Evolutionary conservation across 129 eudicot species (phyloP), one percentile per base, ranked within the genome.

Genomic region (Solidago caesia): DNA sequence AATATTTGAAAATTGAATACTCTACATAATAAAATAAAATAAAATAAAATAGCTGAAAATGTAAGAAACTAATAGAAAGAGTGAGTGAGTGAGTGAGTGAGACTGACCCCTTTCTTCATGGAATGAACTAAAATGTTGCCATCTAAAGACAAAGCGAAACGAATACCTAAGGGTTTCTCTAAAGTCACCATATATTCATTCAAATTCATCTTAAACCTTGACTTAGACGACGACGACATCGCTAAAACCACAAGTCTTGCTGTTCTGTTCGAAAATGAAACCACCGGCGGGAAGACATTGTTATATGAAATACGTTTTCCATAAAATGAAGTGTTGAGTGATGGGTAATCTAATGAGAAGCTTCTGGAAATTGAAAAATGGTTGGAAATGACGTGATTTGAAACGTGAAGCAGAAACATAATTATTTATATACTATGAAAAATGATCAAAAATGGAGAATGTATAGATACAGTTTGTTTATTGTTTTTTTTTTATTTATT

Each of bases 111-210:
- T 88, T 88, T 91, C 82, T 87, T 85, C 76, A 94, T 91, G 66
- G 97, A 79, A 84, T 94, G 99, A 68, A 94, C 96, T 67, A 94
- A 84, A 49, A 94, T 71, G 41, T 73, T 87, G 73, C 97, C 99
- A 69, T 91, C 97, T 14, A 87, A 76, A 2, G 99, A 91, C 58
- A 88, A 73, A 55, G 99, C 99, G 77, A 94, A 91, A 7, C 97
- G 93, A 75, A 94, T 94, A 5, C 99, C 99, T 13, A 94, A 84
- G 8, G 99, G 99, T 51, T 81, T 94, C 81, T 90, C 96, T 26
- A 94, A 78, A 10, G 91, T 94, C 16, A 94, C 97, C 99, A 94
- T 82, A 76, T 94, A 94, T 76, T 91, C 97, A 60, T 94, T 94
- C 86, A 94, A 73, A 82, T 94, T 94, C 97, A 91, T 91, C 80